Conservation (phyloP, 2,329 filamentous ascomycete genomes). For the Neonectria sp. region DNA sequence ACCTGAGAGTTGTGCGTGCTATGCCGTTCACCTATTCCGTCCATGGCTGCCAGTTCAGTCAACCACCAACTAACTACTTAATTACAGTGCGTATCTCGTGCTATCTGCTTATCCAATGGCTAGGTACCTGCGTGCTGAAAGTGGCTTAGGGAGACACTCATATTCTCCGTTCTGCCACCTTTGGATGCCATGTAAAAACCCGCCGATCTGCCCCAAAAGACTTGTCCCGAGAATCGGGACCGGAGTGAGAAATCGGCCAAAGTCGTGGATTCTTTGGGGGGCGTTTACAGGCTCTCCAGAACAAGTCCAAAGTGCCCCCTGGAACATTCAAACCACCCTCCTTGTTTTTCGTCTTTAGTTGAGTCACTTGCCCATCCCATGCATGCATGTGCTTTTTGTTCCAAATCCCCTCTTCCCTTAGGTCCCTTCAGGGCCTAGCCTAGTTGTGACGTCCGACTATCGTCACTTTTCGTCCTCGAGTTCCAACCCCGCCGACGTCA, state of each 20-base stretch:
- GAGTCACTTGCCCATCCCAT: background rate
- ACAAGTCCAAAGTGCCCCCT: too few relatives aligned
- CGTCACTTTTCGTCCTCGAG: background rate
- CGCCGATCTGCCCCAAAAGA: slow-evolving; percentile 10
- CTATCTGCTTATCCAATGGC: too few relatives aligned
- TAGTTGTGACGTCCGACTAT: slow-evolving; percentile 8
- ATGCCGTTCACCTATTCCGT: background rate
- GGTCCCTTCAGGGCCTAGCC: background rate
- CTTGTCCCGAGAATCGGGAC: slow-evolving; percentile 28
- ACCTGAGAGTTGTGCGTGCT: background rate
- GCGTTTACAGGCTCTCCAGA: too few relatives aligned
- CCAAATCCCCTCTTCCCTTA: background rate
- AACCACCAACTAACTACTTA: background rate
- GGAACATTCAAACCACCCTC: background rate
- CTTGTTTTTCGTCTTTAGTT: background rate
- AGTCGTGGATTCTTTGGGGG: background rate
- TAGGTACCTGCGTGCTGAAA: too few relatives aligned
- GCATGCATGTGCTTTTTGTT: background rate
- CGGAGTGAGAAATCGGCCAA: slow-evolving; percentile 23
- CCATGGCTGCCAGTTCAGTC: background rate
- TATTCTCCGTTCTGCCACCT: too few relatives aligned
- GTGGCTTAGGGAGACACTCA: background rate
- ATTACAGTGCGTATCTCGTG: background rate
- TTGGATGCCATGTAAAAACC: background rate
- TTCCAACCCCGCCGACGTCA: slow-evolving; percentile 31